These are phyloP conservation scores for Eurotiales sp. DNA, from an alignment of 2,329 filamentous ascomycete genomes.

Conservation along the genomic window DNA sequence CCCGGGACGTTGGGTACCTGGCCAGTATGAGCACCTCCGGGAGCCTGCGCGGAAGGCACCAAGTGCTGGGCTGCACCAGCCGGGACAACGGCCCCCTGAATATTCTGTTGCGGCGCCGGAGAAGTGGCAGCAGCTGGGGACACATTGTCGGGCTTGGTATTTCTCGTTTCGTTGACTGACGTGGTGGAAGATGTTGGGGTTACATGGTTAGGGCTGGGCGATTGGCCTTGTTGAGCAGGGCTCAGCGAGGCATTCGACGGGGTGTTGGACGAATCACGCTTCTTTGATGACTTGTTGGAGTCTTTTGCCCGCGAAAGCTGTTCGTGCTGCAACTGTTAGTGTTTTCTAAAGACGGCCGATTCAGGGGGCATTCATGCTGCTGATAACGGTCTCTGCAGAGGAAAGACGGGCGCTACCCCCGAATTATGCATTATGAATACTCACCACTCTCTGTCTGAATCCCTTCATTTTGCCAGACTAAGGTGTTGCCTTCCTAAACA, in stretches of 20 bases:
- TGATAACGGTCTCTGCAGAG: too few species aligned
- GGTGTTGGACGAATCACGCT: slow-evolving; percentile 67
- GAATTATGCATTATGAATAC: slow-evolving; percentile 36
- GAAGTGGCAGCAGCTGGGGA: slow-evolving; percentile 33
- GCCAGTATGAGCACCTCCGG: slow-evolving; percentile 22
- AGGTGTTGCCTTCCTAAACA: background rate
- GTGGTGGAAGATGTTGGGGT: slow-evolving; percentile 90
- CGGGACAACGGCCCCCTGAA: slow-evolving; percentile 25
- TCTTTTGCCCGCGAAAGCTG: slow-evolving; percentile 92
- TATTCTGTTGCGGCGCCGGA: slow-evolving; percentile 22
- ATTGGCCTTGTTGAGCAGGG: slow-evolving; percentile 44
- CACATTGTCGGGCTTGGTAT: slow-evolving; percentile 60
- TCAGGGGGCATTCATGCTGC: too few species aligned
- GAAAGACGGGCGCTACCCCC: slow-evolving; percentile 11
- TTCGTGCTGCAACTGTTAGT: slow-evolving; percentile 59
- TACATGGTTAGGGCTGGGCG: slow-evolving; percentile 58
- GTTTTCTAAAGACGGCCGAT: slow-evolving; percentile 3
- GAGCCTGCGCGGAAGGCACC: slow-evolving; percentile 29
- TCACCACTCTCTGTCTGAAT: slow-evolving; percentile 95
- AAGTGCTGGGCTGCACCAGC: slow-evolving; percentile 35
- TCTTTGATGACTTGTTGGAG: slow-evolving; percentile 73
- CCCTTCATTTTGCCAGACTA: slow-evolving; percentile 73
- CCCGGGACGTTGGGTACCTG: slow-evolving; percentile 45
- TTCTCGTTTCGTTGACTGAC: slow-evolving; percentile 77
- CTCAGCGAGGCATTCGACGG: slow-evolving; percentile 59